Evolutionary conservation across 2,329 filamentous ascomycete species (phyloP).

Genomic region (Penicillium sp.): DNA sequence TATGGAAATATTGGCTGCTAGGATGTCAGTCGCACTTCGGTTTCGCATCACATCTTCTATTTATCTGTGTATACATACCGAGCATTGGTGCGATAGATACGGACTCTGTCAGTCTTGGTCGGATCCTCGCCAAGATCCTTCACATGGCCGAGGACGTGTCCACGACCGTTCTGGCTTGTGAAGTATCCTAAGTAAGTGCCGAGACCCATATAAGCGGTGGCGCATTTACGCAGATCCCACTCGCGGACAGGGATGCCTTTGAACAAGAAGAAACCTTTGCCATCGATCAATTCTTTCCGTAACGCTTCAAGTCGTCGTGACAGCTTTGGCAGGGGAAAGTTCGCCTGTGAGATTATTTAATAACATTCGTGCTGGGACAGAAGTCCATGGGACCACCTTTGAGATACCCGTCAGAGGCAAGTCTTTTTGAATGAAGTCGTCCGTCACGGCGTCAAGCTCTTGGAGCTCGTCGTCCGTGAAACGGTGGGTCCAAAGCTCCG

Average conservation of each 20-base stretch:
- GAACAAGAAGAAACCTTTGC: constrained; percentile 84
- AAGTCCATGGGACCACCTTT: constrained; percentile 42
- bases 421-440: constrained; percentile 65
- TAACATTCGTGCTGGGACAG: not conserved
- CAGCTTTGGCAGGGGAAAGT: constrained; percentile 63
- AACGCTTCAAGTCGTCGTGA: constrained; percentile 55
- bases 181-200: constrained; percentile 83
- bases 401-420: constrained; percentile 70
- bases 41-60: too few species aligned
- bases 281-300: constrained; percentile 69
- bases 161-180: constrained; percentile 76
- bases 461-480: constrained; percentile 66
- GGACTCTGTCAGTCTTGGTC: constrained; percentile 75
- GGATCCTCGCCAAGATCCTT: constrained; percentile 82
- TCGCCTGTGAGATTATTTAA: constrained; percentile 37
- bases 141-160: constrained; percentile 83
- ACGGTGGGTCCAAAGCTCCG: constrained; percentile 69
- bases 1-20: constrained; percentile 73
- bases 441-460: constrained; percentile 66
- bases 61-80: constrained; percentile 38
- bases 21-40: constrained; percentile 5
- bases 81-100: constrained; percentile 84
- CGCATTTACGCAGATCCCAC: constrained; percentile 76
- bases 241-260: constrained; percentile 73
- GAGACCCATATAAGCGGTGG: constrained; percentile 82